Evolutionary conservation across 805 yeast genomes (phyloP).

Genomic region (Yarrowia osloensis): DNA sequence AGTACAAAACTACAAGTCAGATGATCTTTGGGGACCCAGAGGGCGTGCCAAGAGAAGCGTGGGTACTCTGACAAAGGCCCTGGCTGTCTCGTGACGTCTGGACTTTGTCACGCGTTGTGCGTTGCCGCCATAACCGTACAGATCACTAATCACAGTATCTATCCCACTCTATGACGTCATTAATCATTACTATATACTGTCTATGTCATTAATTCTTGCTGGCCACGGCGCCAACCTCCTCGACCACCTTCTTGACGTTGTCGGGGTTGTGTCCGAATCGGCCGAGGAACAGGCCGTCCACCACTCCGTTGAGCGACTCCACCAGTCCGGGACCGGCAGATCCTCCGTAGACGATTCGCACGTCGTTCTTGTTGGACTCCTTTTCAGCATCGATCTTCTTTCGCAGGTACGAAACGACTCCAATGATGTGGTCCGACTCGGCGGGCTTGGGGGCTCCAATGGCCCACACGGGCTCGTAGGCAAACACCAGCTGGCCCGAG

Average conservation of each 20-base stretch:
- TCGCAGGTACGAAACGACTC: slow-evolving; percentile 33
- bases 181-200: slow-evolving; percentile 6
- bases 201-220: background rate
- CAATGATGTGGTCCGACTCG: slow-evolving; percentile 35
- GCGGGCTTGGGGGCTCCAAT: slow-evolving; percentile 41
- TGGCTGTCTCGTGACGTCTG: no score
- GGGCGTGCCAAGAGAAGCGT: no score
- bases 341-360: slow-evolving; percentile 40
- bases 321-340: slow-evolving; percentile 40
- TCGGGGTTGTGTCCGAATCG: slow-evolving; percentile 39
- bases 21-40: no score
- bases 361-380: slow-evolving; percentile 34
- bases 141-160: no score
- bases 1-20: no score
- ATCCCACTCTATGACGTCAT: background rate
- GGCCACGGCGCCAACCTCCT: slow-evolving; percentile 33
- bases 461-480: slow-evolving; percentile 43
- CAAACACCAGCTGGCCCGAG: slow-evolving; percentile 34
- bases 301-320: slow-evolving; percentile 33
- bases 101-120: no score
- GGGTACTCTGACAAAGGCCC: no score
- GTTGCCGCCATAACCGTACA: no score
- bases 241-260: slow-evolving; percentile 37
- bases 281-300: slow-evolving; percentile 41
- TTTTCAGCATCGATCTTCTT: slow-evolving; percentile 10